Evolutionary conservation across 2,329 filamentous ascomycete species (phyloP), one percentile per base, ranked within the genome.

Genomic region (Chaetomium sp.): DNA sequence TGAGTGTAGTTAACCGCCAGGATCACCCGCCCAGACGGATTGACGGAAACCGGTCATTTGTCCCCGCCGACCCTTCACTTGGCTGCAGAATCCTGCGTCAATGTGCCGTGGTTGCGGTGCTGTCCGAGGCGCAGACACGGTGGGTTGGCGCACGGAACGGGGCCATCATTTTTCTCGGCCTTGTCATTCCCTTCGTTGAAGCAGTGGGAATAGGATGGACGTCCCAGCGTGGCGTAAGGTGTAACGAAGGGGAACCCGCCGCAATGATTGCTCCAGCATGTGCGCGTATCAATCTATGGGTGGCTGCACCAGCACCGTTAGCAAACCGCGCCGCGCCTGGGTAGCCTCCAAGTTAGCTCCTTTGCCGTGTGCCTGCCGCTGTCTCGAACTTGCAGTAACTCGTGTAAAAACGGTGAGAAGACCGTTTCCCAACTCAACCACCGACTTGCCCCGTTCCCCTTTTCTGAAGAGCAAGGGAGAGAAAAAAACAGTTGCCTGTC

Each of bases 61-160:
- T 12, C 9, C 51, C 51, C 29, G 51, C 27, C n/a, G 7, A 35
- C 16, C 51, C 9, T 35, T 29, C 19, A 55, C 51, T 55, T 55
- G 51, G 51, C 51, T 55, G 51, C 51, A 55, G 51, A 55, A 55
- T 33, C 51, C 29, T 56, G 53, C 53, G 27, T 56, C 31, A 16
- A 35, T 21, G 29, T 56, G 31, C 53, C 53, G 51, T 25, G 23
- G 29, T 23, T 42, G 31, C 53, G n/a, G 21, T 27, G 38, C 27
- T 23, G 29, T 21, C n/a, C 10, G 53, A 56, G 53, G 53, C 53
- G 35, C 53, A 29, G 53, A 56, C 53, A 19, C 53, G 35, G 12
- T 25, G 21, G 33, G 29, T 38, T 13, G 53, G 53, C 10, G 31
- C n/a, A 56, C 21, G 31, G 53, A 38, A 56, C 50, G 31, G 53